These are phyloP conservation scores for Starmerella gropengiesseri DNA, from an alignment of 805 yeast genomes.

Conservation along the genomic window DNA sequence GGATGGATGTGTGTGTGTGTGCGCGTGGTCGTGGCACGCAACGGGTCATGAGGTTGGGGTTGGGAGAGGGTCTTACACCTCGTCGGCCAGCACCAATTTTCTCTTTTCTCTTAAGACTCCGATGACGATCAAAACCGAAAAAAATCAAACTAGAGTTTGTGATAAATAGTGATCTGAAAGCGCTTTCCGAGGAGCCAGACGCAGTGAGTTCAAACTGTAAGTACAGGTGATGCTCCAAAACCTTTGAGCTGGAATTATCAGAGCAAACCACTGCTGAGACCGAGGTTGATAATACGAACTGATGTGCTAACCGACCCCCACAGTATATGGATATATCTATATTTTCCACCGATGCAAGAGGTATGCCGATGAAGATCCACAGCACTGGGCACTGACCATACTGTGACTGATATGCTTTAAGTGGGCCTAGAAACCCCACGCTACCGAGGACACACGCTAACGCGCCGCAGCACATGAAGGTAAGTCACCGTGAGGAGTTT, in stretches of 20 bases:
- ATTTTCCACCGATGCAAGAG: constrained; percentile 4
- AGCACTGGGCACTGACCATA: constrained; percentile 98
- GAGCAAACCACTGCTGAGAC: constrained; percentile 69
- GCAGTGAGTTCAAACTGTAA: constrained; percentile 16
- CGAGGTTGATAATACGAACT: constrained; percentile 36
- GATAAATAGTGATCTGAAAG: constrained; percentile 43
- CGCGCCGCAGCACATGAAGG: constrained; percentile 21
- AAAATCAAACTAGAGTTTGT: constrained; percentile 58
- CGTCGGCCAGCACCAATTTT: constrained; percentile 1
- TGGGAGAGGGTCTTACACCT: neutral
- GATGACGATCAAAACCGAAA: constrained; percentile 39
- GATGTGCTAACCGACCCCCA: constrained; percentile 21
- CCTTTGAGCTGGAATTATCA: constrained; percentile 98
- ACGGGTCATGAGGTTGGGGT: constrained; percentile 2
- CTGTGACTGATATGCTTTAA: constrained; percentile 88
- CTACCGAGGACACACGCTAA: constrained; percentile 47
- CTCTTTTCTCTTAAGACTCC: constrained; percentile 16
- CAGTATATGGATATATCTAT: neutral
- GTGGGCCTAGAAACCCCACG: constrained; percentile 99
- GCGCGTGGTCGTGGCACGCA: neutral
- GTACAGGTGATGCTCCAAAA: constrained; percentile 37
- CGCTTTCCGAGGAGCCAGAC: constrained; percentile 22
- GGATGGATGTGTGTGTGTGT: neutral
- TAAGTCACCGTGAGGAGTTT: constrained; percentile 37
- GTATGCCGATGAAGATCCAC: constrained; percentile 57